phyloP scores from a whole-genome alignment of 2,329 filamentous ascomycete genomes.

The Nothopassalora personata region DNA sequence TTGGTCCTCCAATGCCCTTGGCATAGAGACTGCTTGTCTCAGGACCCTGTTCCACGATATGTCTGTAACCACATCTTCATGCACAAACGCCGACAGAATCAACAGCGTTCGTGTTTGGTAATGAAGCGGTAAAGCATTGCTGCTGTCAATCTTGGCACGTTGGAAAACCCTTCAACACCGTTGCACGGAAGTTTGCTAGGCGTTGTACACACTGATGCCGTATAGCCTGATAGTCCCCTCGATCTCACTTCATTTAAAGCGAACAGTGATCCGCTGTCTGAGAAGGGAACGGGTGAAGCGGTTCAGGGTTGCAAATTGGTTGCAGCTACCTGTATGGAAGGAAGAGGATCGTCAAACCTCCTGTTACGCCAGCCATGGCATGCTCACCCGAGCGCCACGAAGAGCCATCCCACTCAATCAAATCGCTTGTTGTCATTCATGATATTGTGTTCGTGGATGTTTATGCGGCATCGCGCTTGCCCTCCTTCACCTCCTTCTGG shows the following conservation, averaged over 20 bases:
- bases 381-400: slow-evolving; percentile 14
- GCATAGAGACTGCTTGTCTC: background rate
- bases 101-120: slow-evolving; percentile 60
- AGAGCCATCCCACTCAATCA: slow-evolving; percentile 11
- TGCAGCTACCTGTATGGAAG: slow-evolving; percentile 17
- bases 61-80: slow-evolving; percentile 59
- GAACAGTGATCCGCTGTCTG: background rate
- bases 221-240: slow-evolving; percentile 11
- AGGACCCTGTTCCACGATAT: background rate
- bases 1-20: background rate
- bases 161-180: slow-evolving; percentile 60
- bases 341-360: slow-evolving; percentile 9
- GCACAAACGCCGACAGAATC: slow-evolving; percentile 52
- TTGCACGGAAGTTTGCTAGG: slow-evolving; percentile 52
- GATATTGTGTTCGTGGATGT: slow-evolving; percentile 21
- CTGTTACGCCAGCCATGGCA: slow-evolving; percentile 13
- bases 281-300: slow-evolving; percentile 3
- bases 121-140: slow-evolving; percentile 43
- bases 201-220: slow-evolving; percentile 70
- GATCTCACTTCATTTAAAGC: background rate
- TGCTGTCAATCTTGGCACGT: slow-evolving; percentile 57
- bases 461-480: slow-evolving; percentile 85
- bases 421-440: background rate
- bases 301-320: slow-evolving; percentile 19
- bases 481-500: slow-evolving; percentile 97